Evolutionary conservation across 2,329 filamentous ascomycete species (phyloP).

Genomic region (Diplodia sapinea): DNA sequence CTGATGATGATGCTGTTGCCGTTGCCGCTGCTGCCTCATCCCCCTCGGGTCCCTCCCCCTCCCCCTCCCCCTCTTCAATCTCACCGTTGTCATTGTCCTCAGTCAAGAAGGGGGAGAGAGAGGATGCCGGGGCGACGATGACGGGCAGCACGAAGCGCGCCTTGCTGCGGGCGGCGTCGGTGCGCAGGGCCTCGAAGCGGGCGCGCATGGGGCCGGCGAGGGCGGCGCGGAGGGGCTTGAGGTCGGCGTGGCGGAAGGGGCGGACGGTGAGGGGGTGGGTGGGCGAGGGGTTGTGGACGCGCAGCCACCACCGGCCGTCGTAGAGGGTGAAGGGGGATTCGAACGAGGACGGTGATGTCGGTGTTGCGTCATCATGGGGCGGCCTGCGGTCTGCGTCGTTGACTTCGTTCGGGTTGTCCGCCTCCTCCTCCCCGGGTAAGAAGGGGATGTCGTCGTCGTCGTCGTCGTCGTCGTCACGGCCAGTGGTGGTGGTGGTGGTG

Average conservation of each 20-base stretch:
- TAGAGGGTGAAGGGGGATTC: constrained; percentile 53
- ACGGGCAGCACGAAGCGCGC: constrained; percentile 32
- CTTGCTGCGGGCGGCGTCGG: constrained; percentile 28
- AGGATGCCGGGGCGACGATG: constrained; percentile 18
- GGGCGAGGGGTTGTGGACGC: constrained; percentile 46
- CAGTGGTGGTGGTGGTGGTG: not conserved
- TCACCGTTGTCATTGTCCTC: too few species aligned
- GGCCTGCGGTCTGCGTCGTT: not conserved
- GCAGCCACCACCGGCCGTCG: constrained; percentile 64
- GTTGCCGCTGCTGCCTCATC: too few species aligned
- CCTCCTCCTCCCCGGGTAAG: not conserved
- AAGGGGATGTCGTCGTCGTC: constrained; percentile 1
- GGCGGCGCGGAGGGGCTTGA: constrained; percentile 19
- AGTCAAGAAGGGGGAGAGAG: not conserved
- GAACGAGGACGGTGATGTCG: not conserved
- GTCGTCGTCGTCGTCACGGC: not conserved
- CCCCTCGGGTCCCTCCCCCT: too few species aligned
- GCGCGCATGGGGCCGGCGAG: constrained; percentile 29
- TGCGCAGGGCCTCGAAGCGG: constrained; percentile 24
- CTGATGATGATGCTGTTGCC: too few species aligned
- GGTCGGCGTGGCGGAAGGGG: constrained; percentile 36
- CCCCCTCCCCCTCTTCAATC: too few species aligned
- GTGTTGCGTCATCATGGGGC: not conserved
- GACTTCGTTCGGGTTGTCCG: too few species aligned
- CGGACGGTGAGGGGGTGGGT: constrained; percentile 48